These are phyloP conservation scores for Trypanosoma brucei DNA, from an alignment of 208 protist genomes.

Conservation along the genomic window DNA sequence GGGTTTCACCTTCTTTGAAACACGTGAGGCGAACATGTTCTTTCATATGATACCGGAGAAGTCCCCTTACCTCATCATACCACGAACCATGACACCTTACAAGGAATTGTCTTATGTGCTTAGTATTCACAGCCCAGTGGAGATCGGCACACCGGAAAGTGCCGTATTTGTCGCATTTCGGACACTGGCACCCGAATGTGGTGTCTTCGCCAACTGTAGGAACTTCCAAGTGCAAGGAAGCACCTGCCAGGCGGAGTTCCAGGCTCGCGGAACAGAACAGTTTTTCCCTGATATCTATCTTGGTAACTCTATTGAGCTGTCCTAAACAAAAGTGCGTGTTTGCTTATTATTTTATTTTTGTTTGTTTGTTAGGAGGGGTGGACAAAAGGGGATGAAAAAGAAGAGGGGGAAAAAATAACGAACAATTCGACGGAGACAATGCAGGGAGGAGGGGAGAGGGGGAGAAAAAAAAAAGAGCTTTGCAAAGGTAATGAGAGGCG, in stretches of 20 bases:
- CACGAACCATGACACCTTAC: constrained; percentile 52
- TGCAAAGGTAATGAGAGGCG: too few species aligned
- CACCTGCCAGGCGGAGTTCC: constrained; percentile 67
- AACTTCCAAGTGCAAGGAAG: constrained; percentile 56
- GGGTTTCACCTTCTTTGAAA: constrained; percentile 72
- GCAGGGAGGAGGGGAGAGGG: too few species aligned
- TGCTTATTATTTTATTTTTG: constrained; percentile 1
- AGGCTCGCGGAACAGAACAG: constrained; percentile 51
- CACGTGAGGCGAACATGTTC: constrained; percentile 71
- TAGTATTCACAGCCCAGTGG: constrained; percentile 43
- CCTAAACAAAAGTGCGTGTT: constrained; percentile 53
- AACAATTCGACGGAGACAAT: too few species aligned
- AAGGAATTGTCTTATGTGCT: constrained; percentile 55
- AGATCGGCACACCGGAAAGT: constrained; percentile 53
- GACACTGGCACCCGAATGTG: constrained; percentile 48
- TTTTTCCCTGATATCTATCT: constrained; percentile 85
- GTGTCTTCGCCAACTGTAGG: constrained; percentile 71
- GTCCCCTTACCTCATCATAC: constrained; percentile 79
- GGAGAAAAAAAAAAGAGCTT: too few species aligned
- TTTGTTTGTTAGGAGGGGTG: background rate
- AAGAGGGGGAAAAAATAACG: too few species aligned
- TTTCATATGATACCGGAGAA: constrained; percentile 68
- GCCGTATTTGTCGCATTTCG: constrained; percentile 56
- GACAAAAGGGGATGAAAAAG: too few species aligned
- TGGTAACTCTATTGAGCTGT: constrained; percentile 31